Evolutionary conservation across 805 yeast genomes (phyloP).

Genomic region (Wickerhamiella dianesei): DNA sequence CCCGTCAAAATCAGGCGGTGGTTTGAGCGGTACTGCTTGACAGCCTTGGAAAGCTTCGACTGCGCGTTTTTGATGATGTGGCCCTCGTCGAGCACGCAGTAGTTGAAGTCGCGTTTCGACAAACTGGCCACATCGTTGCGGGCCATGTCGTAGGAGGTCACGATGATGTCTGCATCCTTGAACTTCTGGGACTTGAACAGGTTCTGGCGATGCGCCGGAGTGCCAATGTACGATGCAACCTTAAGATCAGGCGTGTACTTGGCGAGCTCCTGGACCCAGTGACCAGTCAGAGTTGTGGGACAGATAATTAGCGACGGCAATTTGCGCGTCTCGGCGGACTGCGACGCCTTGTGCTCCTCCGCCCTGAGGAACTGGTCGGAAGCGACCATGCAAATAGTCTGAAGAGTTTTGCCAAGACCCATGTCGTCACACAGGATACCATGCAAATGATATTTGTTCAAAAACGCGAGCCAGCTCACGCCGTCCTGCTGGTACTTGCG

Average conservation of each 20-base stretch:
- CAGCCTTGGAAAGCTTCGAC: slow-evolving; percentile 80
- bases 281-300: slow-evolving; percentile 97
- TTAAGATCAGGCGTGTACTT: slow-evolving; percentile 81
- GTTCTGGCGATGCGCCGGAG: slow-evolving; percentile 50
- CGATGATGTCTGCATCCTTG: slow-evolving; percentile 59
- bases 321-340: slow-evolving; percentile 51
- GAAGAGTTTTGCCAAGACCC: slow-evolving; percentile 97
- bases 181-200: slow-evolving; percentile 23
- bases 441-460: slow-evolving; percentile 87
- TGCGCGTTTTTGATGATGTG: slow-evolving; percentile 88
- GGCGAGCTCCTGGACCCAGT: slow-evolving; percentile 92
- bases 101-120: slow-evolving; percentile 56
- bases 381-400: slow-evolving; percentile 91
- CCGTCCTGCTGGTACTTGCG: slow-evolving; percentile 97
- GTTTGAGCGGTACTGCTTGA: slow-evolving; percentile 67
- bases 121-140: slow-evolving; percentile 73
- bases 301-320: slow-evolving; percentile 81
- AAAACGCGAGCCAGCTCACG: slow-evolving; percentile 92
- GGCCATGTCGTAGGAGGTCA: slow-evolving; percentile 92
- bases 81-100: slow-evolving; percentile 95
- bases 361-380: slow-evolving; percentile 85
- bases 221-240: slow-evolving; percentile 84
- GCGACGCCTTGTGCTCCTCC: slow-evolving; percentile 47
- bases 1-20: slow-evolving; percentile 89
- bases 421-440: slow-evolving; percentile 98